Percentiles rank a stretch among this genome's conserved stretches.
These are phyloP conservation scores for Vicia villosa DNA, from an alignment of 306 rosid genomes.

Conservation along the genomic window DNA sequence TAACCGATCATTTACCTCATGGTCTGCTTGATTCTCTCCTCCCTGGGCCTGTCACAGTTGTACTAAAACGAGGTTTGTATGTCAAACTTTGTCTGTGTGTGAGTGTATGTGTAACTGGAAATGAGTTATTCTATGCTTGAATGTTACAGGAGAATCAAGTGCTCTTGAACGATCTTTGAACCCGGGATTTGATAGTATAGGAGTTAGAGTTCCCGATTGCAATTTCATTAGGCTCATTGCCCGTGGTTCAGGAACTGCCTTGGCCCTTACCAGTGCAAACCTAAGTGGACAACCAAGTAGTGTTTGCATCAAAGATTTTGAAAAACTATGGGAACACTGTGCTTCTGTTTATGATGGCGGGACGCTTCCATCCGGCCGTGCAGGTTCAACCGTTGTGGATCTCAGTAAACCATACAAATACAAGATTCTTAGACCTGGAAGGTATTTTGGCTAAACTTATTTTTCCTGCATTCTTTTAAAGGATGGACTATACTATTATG, in stretches of 20 bases:
- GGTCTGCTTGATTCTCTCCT: slow-evolving; percentile 79
- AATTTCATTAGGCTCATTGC: slow-evolving; percentile 79
- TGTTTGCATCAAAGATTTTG: slow-evolving; percentile 73
- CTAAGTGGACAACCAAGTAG: slow-evolving; percentile 89
- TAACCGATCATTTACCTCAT: slow-evolving; percentile 68
- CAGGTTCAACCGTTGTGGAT: slow-evolving; percentile 88
- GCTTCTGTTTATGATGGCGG: slow-evolving; percentile 83
- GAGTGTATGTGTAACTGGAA: neutral
- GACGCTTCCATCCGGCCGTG: slow-evolving; percentile 80
- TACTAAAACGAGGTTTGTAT: slow-evolving; percentile 72
- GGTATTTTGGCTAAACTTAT: slow-evolving; percentile 51
- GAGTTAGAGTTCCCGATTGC: slow-evolving; percentile 87
- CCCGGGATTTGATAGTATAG: slow-evolving; percentile 86
- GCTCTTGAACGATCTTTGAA: slow-evolving; percentile 81
- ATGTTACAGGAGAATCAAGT: slow-evolving; percentile 78
- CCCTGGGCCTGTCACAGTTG: slow-evolving; percentile 94
- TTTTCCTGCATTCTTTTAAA: slow-evolving; percentile 9
- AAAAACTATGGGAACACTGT: slow-evolving; percentile 81
- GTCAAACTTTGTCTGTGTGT: neutral
- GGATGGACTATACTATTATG: slow-evolving; percentile 18
- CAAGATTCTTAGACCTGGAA: slow-evolving; percentile 89
- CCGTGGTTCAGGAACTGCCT: slow-evolving; percentile 68
- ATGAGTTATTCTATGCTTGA: slow-evolving; percentile 33
- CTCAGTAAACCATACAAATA: slow-evolving; percentile 64
- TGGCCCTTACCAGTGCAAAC: slow-evolving; percentile 96